Evolutionary conservation across 192 early-diverging fungal species (phyloP), one percentile per base, ranked within the genome.

Genomic region (Umbelopsis sp.): DNA sequence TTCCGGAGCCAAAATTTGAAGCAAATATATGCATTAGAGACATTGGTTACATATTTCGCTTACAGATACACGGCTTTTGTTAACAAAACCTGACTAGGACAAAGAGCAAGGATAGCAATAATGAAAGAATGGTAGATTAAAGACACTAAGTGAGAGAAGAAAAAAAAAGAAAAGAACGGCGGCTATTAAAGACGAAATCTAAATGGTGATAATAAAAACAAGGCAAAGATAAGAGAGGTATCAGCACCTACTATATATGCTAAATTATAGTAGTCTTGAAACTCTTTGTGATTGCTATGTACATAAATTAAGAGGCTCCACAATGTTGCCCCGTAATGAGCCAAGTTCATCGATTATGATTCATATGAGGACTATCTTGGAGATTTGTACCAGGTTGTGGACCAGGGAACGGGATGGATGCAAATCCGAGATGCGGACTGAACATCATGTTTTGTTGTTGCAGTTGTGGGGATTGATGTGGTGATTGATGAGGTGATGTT

Each of bases 211-310:
- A 61, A 35, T 61, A 61, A 30, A 61, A 61, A 61, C 55, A 61
- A 61, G 55, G 55, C 55, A 61, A 61, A 61, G 55, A 61, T 61
- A 61, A 61, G 30, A 61, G 55, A 61, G 55, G 55, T 61, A 61
- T 61, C 55, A 61, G 55, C 55, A 35, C 55, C 55, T 27, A 55
- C 55, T 61, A 61, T 61, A 61, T 61, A 35, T 25, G 55, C 25
- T 61, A 25, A 25, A 30, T 61, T 9, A 61, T 61, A 61, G 55
- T 61, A 61, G 55, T 61, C 30, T 61, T 61, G 55, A 61, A 61
- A 61, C 55, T 61, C 55, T 61, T 61, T 61, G 55, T 35, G 55
- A 35, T 61, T 61, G 55, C 55, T 61, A 61, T 61, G 55, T 61
- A 61, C 55, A 61, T 61, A 27, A 61, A 61, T 61, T 61, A 61